Base-by-base conservation (phyloP, 2,329 filamentous ascomycete genomes). In the Paraconiothyrium sp. region DNA sequence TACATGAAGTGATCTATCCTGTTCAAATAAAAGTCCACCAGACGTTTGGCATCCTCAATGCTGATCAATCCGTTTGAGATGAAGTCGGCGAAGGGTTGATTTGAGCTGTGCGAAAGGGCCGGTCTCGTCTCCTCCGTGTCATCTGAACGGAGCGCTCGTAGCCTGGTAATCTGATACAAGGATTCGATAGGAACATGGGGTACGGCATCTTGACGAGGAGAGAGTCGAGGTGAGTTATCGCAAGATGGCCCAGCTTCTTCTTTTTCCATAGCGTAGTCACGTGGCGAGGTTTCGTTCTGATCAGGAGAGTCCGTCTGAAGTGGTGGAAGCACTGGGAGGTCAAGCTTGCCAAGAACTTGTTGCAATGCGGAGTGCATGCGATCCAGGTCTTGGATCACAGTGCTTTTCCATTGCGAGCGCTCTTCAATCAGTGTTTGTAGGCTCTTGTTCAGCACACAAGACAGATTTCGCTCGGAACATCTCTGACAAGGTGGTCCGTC, bases 401-500 rank as follows among this genome's bases (percentile, higher is more conserved):
- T 71, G 39, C 60, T 61, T 54, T 71, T 75, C 71, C 69, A 74
- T 72, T 77, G 67, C 43, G 72, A 74, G 34, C 76, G 61, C 60
- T 85, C 83, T 60, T 84, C 81, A 56, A 85, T 77, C 67, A 85
- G 71, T 10, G 82, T 84, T 68, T 77, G 74, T n/a, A 77, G 76
- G 61, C 82, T 85, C 62, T 85, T 85, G 67, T 86, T 85, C 54
- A 85, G 75, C 34, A 84, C 76, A 66, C 84, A 85, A 35, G 83
- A 81, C 43, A 85, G 62, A 3, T 80, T 81, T 69, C 84, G 80
- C 61, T 84, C 82, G 49, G 79, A 76, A 71, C 84, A 86, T 60
- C 84, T 73, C 59, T 81, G 81, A 67, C 84, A 86, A 16, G 80
- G 78, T 32, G 82, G 79, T 32, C 84, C 82, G 34, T 78, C 74